Evolutionary conservation across 768 basidiomycete genomes (phyloP).

Genomic region (Polyporus arcularius): DNA sequence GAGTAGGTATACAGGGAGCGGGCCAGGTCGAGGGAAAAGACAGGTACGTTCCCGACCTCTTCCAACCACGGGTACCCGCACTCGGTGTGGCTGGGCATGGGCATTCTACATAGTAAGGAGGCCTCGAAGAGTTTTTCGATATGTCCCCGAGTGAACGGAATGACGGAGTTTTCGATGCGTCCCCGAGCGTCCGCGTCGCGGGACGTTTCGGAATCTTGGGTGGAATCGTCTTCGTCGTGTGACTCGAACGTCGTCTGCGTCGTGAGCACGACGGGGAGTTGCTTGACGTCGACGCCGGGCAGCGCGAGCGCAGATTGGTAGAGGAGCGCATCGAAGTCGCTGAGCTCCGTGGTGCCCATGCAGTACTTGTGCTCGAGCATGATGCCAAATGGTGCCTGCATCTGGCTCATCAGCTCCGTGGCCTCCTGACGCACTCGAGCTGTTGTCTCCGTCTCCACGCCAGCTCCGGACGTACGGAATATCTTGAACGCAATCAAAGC

Average conservation of each 20-base stretch:
- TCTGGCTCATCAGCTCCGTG: conserved; percentile 7
- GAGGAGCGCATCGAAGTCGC: conserved; percentile 28
- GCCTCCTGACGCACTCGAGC: background rate
- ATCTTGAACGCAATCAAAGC: conserved; percentile 36
- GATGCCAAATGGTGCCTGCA: conserved; percentile 28
- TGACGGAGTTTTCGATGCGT: conserved; percentile 5
- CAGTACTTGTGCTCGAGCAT: conserved; percentile 31
- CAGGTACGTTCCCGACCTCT: conserved; percentile 8
- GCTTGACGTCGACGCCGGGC: conserved; percentile 16
- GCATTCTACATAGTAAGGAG: background rate
- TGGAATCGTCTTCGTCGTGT: too few relatives aligned
- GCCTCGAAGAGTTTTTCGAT: conserved; percentile 12
- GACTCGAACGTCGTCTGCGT: background rate
- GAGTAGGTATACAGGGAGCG: background rate
- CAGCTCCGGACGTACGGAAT: conserved; percentile 18
- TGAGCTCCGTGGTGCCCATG: conserved; percentile 25
- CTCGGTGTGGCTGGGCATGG: background rate
- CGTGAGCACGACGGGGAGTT: conserved; percentile 23
- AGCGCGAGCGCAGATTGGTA: conserved; percentile 7
- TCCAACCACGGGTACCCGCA: conserved; percentile 1
- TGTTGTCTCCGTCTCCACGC: background rate
- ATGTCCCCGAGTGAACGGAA: conserved; percentile 26
- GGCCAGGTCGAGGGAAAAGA: conserved; percentile 10
- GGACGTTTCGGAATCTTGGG: background rate
- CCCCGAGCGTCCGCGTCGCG: background rate